Conservation (phyloP, 2,329 filamentous ascomycete genomes). For the Colletotrichum eremochloae region DNA sequence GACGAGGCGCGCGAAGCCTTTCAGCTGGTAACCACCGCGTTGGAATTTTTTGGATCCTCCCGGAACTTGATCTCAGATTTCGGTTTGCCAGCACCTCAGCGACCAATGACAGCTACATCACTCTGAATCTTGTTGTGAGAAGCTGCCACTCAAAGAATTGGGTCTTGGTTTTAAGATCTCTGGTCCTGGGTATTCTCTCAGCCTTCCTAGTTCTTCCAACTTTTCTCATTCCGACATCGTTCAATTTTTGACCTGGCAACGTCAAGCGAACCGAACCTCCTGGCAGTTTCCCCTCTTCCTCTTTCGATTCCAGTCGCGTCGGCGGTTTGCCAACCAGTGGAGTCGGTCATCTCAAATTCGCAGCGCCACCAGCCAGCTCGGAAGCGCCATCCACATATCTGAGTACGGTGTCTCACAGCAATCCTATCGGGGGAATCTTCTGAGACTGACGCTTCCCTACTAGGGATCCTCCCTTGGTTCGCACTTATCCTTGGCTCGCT, state of each 20-base stretch:
- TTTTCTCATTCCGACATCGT: slow-evolving; percentile 7
- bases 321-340: slow-evolving; percentile 10
- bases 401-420: slow-evolving; percentile 41
- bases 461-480: slow-evolving; percentile 39
- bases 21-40: slow-evolving; percentile 36
- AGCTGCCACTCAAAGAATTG: slow-evolving; percentile 30
- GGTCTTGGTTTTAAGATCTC: slow-evolving; percentile 40
- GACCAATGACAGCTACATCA: slow-evolving; percentile 39
- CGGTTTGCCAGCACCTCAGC: slow-evolving; percentile 36
- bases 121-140: slow-evolving; percentile 27
- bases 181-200: slow-evolving; percentile 22
- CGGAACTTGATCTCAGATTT: slow-evolving; percentile 42
- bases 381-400: slow-evolving; percentile 38
- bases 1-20: slow-evolving; percentile 33
- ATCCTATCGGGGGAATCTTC: slow-evolving; percentile 29
- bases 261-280: background rate
- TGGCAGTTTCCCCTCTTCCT: background rate
- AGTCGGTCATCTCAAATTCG: slow-evolving; percentile 20
- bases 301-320: slow-evolving; percentile 21
- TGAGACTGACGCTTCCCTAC: slow-evolving; percentile 36
- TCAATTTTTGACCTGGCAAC: slow-evolving; percentile 2
- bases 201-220: slow-evolving; percentile 11
- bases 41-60: slow-evolving; percentile 39
- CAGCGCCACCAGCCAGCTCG: slow-evolving; percentile 35
- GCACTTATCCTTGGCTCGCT: slow-evolving; percentile 25